Evolutionary conservation across 495 filamentous ascomycete species (phyloP), one percentile per base, ranked within the genome.

Genomic region (Podospora sp.): DNA sequence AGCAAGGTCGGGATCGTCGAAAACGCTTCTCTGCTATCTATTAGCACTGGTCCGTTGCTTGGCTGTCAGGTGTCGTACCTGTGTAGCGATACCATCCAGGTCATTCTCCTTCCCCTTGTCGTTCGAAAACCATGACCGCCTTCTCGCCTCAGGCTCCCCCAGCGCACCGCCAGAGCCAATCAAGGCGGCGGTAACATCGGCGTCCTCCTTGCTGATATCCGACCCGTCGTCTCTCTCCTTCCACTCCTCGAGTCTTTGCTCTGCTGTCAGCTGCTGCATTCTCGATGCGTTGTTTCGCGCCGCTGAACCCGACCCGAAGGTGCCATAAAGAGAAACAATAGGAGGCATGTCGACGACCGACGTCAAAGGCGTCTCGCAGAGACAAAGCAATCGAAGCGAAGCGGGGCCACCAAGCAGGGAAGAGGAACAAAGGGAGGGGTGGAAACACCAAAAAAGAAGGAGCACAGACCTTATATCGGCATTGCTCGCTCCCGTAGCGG

Each of bases 1-100:
- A 0, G 80, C 82, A 0, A 77, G 77, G 12, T 84, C 77, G 0
- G 81, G 79, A 46, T 87, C 77, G 59, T 79, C 76, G 50, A 77
- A 79, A 20, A 79, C 77, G 36, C 77, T 78, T 0, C 73, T 76
- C 73, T 77, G 60, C 21, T n/a, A 18, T 21, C 22, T 8, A 46
- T 56, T 52, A 63, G 50, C 36, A 6, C 27, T 36, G 14, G 20
- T 29, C n/a, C 26, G 11, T 11, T 29, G 8, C 22, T 24, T 1
- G 7, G 14, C 7, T 56, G 1, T 25, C n/a, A n/a, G 6, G n/a
- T 16, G 36, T n/a, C 29, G 27, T 35, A 70, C 65, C 65, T 68
- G 71, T 2, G 69, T 74, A 14, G 69, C 72, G 33, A 71, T 64
- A 11, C 58, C 65, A 60, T 71, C 67, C 11, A 62, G 20, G 53